Base-by-base conservation (phyloP, 805 yeast genomes). In the Spathaspora boniae region DNA sequence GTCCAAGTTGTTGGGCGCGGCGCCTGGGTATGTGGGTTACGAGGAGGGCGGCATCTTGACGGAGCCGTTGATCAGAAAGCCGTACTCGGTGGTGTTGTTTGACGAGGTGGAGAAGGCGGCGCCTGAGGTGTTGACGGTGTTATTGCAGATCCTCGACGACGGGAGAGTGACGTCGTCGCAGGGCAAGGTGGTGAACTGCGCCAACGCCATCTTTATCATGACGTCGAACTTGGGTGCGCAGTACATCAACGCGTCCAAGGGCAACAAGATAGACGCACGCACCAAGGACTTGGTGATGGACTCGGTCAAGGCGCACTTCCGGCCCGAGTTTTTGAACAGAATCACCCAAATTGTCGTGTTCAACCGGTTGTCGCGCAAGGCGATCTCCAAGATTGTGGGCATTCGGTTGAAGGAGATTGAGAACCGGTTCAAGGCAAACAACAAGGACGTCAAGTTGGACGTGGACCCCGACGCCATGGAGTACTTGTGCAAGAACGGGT, bases 51-150 rank as follows among this genome's bases (percentile, higher is more conserved):
- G 98, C 46, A 76, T 91, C 49, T 73, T 93, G 47, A 93, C 98
- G 5, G 95, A 93, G 52, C 95, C 93, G 46, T 72, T 93, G 38
- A 74, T 86, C 42, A 77, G 96, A 54, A 82, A 83, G 43, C 98
- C 98, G 38, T 93, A 93, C 65, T 86, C 97, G 5, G 98, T 93
- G n/a, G 74, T 93, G 26, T 71, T 93, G 43, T 93, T 93, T 54
- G 98, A 93, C 64, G 98, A 93, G 67, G 96, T 93, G 38, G 98
- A 93, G 58, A 93, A 93, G 64, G 98, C 98, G 12, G 96, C 96
- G 5, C 98, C 98, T 1, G 98, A 91, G 58, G 98, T 93, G 2
- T 70, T 91, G 55, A 93, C 96, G 6, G 83, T 93, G 15, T 70
- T 93, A 52, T 72, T 93, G 48, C 98, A 93, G 62, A 78, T 93